These are phyloP conservation scores for Thymus mandschuricus DNA, from an alignment of 257 asterid species.

Conservation along the genomic window DNA sequence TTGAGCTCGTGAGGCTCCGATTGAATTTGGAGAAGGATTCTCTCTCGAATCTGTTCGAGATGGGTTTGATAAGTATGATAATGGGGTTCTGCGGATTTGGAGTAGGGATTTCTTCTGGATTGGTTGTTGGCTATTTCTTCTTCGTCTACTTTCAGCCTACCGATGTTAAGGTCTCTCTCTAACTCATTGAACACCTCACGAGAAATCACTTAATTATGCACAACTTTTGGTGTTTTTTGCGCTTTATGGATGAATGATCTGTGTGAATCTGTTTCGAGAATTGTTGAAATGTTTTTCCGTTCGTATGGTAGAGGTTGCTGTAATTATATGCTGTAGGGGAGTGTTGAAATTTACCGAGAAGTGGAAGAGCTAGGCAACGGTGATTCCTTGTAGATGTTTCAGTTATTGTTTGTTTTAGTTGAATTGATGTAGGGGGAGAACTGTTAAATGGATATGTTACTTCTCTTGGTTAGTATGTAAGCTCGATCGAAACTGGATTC, in stretches of 20 bases:
- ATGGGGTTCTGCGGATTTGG: constrained; percentile 88
- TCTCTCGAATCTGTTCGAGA: constrained; percentile 30
- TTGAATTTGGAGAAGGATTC: constrained; percentile 16
- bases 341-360: constrained; percentile 13
- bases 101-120: constrained; percentile 73
- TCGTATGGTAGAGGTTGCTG: not conserved
- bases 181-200: not conserved
- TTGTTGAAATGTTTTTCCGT: not conserved
- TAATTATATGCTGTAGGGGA: constrained; percentile 1
- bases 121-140: constrained; percentile 57
- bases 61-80: constrained; percentile 78
- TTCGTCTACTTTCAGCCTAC: constrained; percentile 84
- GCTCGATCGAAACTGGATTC: constrained; percentile 9
- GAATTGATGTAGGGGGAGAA: constrained; percentile 1
- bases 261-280: not conserved
- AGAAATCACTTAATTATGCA: not conserved
- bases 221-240: not conserved
- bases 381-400: not conserved
- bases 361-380: not conserved
- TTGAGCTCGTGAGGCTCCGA: constrained; percentile 7
- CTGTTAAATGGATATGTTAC: not conserved
- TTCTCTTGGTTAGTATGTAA: not conserved
- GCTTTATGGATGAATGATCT: not conserved
- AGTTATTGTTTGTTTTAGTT: not conserved
- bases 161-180: constrained; percentile 76